Base-by-base conservation (phyloP, 768 basidiomycete genomes). In the Boletus sensibilis region DNA sequence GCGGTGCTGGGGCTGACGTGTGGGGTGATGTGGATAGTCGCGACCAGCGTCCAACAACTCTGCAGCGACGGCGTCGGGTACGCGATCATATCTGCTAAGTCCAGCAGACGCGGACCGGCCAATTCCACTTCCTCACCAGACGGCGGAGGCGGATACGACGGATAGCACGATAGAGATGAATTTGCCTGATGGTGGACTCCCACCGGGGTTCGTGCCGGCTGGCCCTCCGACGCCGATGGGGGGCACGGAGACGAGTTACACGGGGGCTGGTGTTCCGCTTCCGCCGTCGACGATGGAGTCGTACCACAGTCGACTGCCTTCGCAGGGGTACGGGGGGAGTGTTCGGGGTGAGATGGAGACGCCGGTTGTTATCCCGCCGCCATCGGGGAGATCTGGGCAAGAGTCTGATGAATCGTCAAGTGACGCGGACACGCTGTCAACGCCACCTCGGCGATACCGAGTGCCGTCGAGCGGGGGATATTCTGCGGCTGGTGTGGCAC, bases 71-170 rank as follows among this genome's bases (percentile, higher is more conserved):
- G 53, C 44, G 4, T 59, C 71, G 16, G 59, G 64, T 2, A 66
- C 65, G 29, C 66, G 71, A 38, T 2, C 67, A 4, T 34, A 73
- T 38, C 61, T 74, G 50, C 61, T 78, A n/a, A 77, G 75, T 49
- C 74, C 75, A 41, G 75, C 70, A 5, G 77, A 78, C 42, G 76
- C 76, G 4, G 74, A 75, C 33, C 64, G 72, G n/a, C 70, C 69
- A 0, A 40, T 73, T n/a, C 69, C 75, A 8, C 69, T 71, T 16
- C 72, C 72, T 2, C 50, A 58, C 0, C 50, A 59, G 13, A 57
- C 52, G 9, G 43, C 57, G 4, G 39, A n/a, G 27, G 56, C 1
- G 47, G 56, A 59, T 1, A 21, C 35, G 47, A 46, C 53, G 18
- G 52, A 57, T 5, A 39, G 48, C 9, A 60, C 57, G 33, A 62